A percentile compares a stretch with the other conserved stretches of the same genome.
These are phyloP conservation scores for Heliophila coronopifolia DNA, from an alignment of 441 rosid species.

Conservation along the genomic window DNA sequence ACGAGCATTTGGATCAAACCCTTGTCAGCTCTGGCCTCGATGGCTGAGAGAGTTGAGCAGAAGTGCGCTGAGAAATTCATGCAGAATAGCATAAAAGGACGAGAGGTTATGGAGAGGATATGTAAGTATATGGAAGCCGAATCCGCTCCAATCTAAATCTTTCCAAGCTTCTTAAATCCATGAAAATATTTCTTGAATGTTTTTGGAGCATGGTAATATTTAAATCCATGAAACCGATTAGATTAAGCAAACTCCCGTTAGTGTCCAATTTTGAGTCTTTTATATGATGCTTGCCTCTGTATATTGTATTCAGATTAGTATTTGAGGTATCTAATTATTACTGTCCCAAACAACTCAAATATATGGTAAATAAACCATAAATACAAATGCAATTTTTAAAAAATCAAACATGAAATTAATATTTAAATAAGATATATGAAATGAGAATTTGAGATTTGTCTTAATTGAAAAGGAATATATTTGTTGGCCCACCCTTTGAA, in stretches of 20 bases:
- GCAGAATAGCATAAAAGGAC: conserved; percentile 86
- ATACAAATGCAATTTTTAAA: no score
- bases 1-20: conserved; percentile 87
- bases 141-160: conserved; percentile 46
- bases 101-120: conserved; percentile 95
- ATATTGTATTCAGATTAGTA: no score
- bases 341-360: no score
- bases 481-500: conserved; percentile 27
- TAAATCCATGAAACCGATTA: conserved; percentile 15
- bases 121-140: conserved; percentile 94
- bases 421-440: no score
- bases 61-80: conserved; percentile 76
- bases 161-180: conserved; percentile 1
- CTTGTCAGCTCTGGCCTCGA: conserved; percentile 76
- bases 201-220: conserved; percentile 20
- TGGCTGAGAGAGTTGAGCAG: conserved; percentile 95
- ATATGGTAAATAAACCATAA: no score
- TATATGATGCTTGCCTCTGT: no score
- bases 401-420: no score
- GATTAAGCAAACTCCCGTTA: no score
- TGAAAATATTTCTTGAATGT: conserved; percentile 16
- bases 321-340: no score
- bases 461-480: conserved; percentile 18
- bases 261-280: no score
- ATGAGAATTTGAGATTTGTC: conserved; percentile 12